phyloP scores from a whole-genome alignment of 805 yeast genomes.

The Metschnikowia amazonensis region DNA sequence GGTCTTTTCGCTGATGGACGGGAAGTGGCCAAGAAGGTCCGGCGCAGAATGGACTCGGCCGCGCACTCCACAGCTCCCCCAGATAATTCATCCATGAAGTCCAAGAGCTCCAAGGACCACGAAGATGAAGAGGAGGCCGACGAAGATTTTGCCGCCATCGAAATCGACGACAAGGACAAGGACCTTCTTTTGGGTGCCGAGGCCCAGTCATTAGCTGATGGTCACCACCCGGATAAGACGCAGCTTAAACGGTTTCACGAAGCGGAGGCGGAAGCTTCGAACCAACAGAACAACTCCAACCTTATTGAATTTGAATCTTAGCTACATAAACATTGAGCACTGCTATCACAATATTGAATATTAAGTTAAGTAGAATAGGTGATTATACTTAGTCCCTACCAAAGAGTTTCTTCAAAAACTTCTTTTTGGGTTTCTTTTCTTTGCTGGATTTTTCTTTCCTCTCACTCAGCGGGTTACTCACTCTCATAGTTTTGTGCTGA shows the following conservation, averaged over 20 bases:
- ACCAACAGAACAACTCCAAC: constrained; percentile 18
- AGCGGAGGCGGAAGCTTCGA: constrained; percentile 17
- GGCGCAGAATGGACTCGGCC: constrained; percentile 79
- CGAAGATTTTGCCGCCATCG: constrained; percentile 40
- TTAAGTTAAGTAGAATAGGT: background rate
- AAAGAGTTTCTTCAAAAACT: constrained; percentile 38
- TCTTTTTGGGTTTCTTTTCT: constrained; percentile 29
- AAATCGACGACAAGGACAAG: constrained; percentile 42
- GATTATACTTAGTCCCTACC: constrained; percentile 22
- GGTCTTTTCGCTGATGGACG: constrained; percentile 89
- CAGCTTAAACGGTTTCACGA: constrained; percentile 25
- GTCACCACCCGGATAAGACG: constrained; percentile 12
- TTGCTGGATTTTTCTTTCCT: constrained; percentile 14
- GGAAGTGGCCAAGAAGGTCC: constrained; percentile 84
- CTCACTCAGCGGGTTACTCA: constrained; percentile 9
- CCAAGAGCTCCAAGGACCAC: constrained; percentile 13
- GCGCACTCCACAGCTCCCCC: constrained; percentile 31
- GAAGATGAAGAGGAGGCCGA: constrained; percentile 47
- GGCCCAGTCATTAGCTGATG: constrained; percentile 37
- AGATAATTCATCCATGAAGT: constrained; percentile 20
- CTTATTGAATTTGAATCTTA: constrained; percentile 45
- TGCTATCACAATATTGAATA: background rate
- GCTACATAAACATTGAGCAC: background rate
- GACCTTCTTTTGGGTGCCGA: constrained; percentile 50
- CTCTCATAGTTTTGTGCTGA: constrained; percentile 13